Evolutionary conservation across 2,329 filamentous ascomycete species (phyloP).

Genomic region (Neonectria magnoliae): DNA sequence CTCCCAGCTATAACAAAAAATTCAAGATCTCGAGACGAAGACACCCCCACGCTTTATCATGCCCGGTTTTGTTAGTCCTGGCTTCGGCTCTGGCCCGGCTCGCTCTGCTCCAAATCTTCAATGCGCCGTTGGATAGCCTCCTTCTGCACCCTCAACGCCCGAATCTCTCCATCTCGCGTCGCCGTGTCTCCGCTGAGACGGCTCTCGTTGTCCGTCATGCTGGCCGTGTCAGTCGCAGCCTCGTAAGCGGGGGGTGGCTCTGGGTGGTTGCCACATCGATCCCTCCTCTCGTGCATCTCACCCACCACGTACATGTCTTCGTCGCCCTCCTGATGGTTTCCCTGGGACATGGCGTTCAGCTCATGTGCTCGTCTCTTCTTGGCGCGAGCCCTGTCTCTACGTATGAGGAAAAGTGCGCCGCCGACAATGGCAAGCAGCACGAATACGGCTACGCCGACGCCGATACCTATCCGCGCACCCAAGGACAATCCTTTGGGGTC

Average conservation of each 20-base stretch:
- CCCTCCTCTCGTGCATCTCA: conserved; percentile 28
- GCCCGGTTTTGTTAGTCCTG: conserved; percentile 17
- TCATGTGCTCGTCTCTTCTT: conserved; percentile 38
- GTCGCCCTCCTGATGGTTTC: conserved; percentile 19
- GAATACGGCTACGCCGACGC: conserved; percentile 45
- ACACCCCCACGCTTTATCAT: conserved; percentile 16
- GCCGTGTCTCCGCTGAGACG: conserved; percentile 35
- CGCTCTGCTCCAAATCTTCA: conserved; percentile 46
- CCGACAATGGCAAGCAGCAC: conserved; percentile 43
- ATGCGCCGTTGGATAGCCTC: conserved; percentile 49
- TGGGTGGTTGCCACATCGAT: conserved; percentile 20
- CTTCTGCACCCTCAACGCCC: conserved; percentile 47
- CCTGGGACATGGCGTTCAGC: conserved; percentile 36
- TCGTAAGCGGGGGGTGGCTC: conserved; percentile 49
- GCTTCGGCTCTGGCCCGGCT: conserved; percentile 27
- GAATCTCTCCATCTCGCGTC: conserved; percentile 46
- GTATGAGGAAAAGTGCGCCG: conserved; percentile 40
- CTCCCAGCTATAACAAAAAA: conserved; percentile 27
- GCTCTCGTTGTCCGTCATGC: conserved; percentile 35
- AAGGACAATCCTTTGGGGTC: conserved; percentile 38
- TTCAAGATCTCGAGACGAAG: conserved; percentile 17
- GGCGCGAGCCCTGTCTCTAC: conserved; percentile 33
- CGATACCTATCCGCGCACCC: conserved; percentile 49
- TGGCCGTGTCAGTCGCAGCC: conserved; percentile 36
- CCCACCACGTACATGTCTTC: conserved; percentile 28